Evolutionary conservation across 108 stramenopile genomes (phyloP).

Genomic region (Phaeodactylum tricornutum): DNA sequence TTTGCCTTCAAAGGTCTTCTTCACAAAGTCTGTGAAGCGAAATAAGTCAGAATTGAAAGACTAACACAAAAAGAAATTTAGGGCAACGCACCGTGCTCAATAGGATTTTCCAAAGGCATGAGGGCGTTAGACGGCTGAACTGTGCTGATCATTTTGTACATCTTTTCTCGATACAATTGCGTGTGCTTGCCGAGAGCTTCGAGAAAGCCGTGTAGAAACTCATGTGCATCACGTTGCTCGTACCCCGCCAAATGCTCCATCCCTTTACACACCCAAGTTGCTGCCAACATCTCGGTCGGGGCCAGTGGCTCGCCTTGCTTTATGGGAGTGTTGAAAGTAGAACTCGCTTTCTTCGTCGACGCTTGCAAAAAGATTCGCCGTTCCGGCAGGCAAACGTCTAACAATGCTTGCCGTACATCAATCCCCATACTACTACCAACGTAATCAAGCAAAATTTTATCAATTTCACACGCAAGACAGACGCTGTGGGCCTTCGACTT

Average conservation of each 20-base stretch:
- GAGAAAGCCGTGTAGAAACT: conserved; percentile 79
- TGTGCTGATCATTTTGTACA: too few species aligned
- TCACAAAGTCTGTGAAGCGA: conserved; percentile 35
- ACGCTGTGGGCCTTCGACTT: neutral
- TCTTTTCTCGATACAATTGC: conserved; percentile 6
- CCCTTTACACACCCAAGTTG: conserved; percentile 63
- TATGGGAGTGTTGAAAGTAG: neutral
- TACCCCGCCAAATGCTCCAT: conserved; percentile 74
- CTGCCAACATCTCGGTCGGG: conserved; percentile 64
- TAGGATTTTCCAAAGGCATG: too few species aligned
- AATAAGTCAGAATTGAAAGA: too few species aligned
- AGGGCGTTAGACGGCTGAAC: too few species aligned
- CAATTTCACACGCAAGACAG: conserved; percentile 29
- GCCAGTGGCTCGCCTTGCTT: conserved; percentile 64
- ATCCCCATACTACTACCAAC: conserved; percentile 51
- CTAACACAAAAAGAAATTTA: too few species aligned
- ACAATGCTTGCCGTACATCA: conserved; percentile 28
- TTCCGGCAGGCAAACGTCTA: neutral
- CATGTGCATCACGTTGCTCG: conserved; percentile 86
- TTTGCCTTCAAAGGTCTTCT: conserved; percentile 59
- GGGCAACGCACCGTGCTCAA: too few species aligned
- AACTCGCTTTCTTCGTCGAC: neutral
- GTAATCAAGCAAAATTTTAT: conserved; percentile 54
- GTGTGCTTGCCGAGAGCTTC: conserved; percentile 45
- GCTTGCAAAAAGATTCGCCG: neutral